Conservation (phyloP, 1,139 yeast genomes). For the Geotrichum histeridarum region DNA sequence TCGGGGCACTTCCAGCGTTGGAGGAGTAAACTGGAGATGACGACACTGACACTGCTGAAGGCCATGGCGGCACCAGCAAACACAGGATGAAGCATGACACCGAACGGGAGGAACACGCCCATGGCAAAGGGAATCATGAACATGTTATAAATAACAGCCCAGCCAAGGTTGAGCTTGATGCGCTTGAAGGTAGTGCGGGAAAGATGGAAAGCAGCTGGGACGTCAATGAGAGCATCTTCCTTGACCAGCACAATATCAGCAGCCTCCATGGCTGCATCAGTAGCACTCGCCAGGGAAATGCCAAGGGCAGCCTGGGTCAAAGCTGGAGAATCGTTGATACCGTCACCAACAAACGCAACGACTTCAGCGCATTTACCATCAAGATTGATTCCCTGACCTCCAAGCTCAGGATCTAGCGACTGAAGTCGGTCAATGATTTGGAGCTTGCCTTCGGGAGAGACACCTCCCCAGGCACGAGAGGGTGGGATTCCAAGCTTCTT, state of each 20-base stretch:
- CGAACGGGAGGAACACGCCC: conserved; percentile 81
- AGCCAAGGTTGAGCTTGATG: conserved; percentile 72
- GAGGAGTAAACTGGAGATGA: conserved; percentile 67
- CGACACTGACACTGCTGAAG: conserved; percentile 82
- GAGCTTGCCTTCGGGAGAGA: conserved; percentile 74
- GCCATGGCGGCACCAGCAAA: conserved; percentile 92
- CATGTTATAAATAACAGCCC: conserved; percentile 82
- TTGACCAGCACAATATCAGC: conserved; percentile 78
- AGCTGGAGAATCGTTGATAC: conserved; percentile 95
- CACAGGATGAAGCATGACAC: conserved; percentile 78
- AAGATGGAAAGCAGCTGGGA: conserved; percentile 68
- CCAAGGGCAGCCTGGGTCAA: conserved; percentile 85
- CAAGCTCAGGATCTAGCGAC: conserved; percentile 26
- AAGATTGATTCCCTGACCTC: conserved; percentile 4
- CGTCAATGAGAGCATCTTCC: conserved; percentile 50
- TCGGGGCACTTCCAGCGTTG: conserved; percentile 39
- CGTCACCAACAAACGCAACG: conserved; percentile 93
- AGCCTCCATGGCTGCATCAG: conserved; percentile 93
- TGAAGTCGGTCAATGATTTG: conserved; percentile 59
- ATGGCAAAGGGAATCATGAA: conserved; percentile 93
- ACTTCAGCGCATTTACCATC: conserved; percentile 21
- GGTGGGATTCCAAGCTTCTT: conserved; percentile 59
- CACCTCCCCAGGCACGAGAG: conserved; percentile 66
- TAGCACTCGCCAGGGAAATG: conserved; percentile 84
- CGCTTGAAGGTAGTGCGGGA: conserved; percentile 65